These are phyloP conservation scores for Cruciata laevipes DNA, from an alignment of 257 asterid species.

Conservation along the genomic window DNA sequence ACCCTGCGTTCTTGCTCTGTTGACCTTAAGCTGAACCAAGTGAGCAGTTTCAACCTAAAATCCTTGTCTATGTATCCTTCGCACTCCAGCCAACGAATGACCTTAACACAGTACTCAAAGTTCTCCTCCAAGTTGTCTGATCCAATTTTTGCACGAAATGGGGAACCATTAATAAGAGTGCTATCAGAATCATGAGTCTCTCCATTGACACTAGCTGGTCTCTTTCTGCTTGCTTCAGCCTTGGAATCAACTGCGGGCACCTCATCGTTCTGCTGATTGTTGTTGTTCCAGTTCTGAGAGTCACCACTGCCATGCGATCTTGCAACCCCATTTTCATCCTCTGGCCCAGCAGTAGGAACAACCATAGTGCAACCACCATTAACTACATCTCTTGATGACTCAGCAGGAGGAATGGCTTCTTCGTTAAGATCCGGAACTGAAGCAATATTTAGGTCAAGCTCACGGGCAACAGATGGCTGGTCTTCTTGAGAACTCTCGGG, in stretches of 20 bases:
- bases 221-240: slow-evolving; percentile 44
- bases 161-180: slow-evolving; percentile 78
- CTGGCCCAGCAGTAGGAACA: slow-evolving; percentile 45
- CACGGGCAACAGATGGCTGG: slow-evolving; percentile 46
- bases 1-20: slow-evolving; percentile 89
- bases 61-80: slow-evolving; percentile 73
- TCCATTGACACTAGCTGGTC: slow-evolving; percentile 38
- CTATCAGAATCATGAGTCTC: slow-evolving; percentile 82
- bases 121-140: slow-evolving; percentile 64
- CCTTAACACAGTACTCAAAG: slow-evolving; percentile 76
- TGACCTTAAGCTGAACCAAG: slow-evolving; percentile 89
- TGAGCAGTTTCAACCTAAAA: slow-evolving; percentile 74
- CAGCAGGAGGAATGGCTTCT: slow-evolving; percentile 63
- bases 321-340: slow-evolving; percentile 43
- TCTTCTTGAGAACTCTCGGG: slow-evolving; percentile 41
- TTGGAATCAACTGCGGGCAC: slow-evolving; percentile 54
- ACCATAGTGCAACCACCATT: slow-evolving; percentile 42
- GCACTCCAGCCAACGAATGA: slow-evolving; percentile 84
- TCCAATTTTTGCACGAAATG: slow-evolving; percentile 34
- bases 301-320: slow-evolving; percentile 48
- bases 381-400: slow-evolving; percentile 62
- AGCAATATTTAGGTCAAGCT: slow-evolving; percentile 70
- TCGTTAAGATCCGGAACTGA: slow-evolving; percentile 83
- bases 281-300: slow-evolving; percentile 43
- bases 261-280: slow-evolving; percentile 40